phyloP scores from a whole-genome alignment of 768 basidiomycete genomes.

The Hygrocybe punicea region DNA sequence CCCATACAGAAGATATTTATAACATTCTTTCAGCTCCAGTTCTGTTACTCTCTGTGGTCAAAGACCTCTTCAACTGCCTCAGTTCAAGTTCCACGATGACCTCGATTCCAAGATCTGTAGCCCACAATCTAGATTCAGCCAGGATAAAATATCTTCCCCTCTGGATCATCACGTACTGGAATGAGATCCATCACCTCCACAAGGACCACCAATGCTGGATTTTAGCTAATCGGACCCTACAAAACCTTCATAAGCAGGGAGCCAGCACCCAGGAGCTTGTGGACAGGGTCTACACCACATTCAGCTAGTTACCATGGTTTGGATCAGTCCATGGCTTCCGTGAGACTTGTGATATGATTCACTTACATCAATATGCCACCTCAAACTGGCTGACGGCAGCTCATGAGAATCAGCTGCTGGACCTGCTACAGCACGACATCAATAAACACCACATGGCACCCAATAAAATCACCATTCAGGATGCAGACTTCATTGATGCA shows the following conservation, averaged over 20 bases:
- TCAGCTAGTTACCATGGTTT: conserved; percentile 14
- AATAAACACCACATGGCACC: background rate
- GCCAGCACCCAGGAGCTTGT: background rate
- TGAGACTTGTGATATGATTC: conserved; percentile 3
- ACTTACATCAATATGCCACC: conserved; percentile 16
- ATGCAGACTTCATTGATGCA: conserved; percentile 3
- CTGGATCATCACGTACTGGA: background rate
- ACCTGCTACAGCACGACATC: conserved; percentile 15
- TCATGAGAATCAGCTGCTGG: conserved; percentile 21
- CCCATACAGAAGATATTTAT: background rate
- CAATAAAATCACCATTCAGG: conserved; percentile 4
- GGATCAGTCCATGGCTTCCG: conserved; percentile 15
- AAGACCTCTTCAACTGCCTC: background rate
- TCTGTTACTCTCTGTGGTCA: background rate
- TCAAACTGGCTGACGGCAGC: conserved; percentile 17
- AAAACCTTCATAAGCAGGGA: background rate
- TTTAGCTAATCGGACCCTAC: background rate
- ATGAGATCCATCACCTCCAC: background rate
- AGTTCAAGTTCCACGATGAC: background rate
- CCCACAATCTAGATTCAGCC: background rate
- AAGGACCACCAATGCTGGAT: background rate
- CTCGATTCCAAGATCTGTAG: background rate
- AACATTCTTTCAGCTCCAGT: no score
- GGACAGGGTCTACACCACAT: background rate
- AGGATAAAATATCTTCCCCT: background rate